Evolutionary conservation across 2,329 filamentous ascomycete species (phyloP).

Genomic region (Aspergillus latus): DNA sequence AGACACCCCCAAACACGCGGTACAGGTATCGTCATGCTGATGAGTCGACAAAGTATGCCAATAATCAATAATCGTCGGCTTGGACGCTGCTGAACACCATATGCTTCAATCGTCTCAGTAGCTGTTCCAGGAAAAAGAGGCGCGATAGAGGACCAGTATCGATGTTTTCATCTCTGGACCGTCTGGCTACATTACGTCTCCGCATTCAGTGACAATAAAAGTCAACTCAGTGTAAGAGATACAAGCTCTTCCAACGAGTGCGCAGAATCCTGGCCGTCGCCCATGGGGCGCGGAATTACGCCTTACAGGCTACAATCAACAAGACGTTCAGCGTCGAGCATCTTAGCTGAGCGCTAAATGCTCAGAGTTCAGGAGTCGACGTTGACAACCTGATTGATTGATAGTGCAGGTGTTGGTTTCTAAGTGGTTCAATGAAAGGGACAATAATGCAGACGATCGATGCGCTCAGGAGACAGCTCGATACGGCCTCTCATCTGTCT

Average conservation of each 20-base stretch:
- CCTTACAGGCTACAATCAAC: neutral
- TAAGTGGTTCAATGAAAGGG: constrained; percentile 9
- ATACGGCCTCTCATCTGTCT: constrained; percentile 19
- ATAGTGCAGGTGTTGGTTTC: constrained; percentile 19
- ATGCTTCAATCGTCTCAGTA: neutral
- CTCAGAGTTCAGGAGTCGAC: constrained; percentile 10
- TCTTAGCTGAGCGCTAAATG: constrained; percentile 2
- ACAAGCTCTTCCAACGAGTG: neutral
- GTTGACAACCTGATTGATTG: constrained; percentile 8
- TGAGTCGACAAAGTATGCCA: constrained; percentile 3
- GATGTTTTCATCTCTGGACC: neutral
- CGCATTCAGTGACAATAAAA: constrained; percentile 5
- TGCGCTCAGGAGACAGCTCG: constrained; percentile 12
- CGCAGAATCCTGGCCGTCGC: neutral
- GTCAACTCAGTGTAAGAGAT: neutral
- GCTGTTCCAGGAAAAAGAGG: neutral
- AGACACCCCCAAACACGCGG: neutral
- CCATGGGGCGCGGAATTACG: neutral
- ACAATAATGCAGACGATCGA: constrained; percentile 8
- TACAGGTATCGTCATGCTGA: constrained; percentile 12
- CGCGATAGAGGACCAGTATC: neutral
- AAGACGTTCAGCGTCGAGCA: neutral
- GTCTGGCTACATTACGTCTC: constrained; percentile 15
- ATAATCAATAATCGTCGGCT: neutral
- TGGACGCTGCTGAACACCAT: constrained; percentile 1